These are phyloP conservation scores for Kwoniella botswanensis DNA, from an alignment of 768 basidiomycete genomes.

Conservation along the genomic window DNA sequence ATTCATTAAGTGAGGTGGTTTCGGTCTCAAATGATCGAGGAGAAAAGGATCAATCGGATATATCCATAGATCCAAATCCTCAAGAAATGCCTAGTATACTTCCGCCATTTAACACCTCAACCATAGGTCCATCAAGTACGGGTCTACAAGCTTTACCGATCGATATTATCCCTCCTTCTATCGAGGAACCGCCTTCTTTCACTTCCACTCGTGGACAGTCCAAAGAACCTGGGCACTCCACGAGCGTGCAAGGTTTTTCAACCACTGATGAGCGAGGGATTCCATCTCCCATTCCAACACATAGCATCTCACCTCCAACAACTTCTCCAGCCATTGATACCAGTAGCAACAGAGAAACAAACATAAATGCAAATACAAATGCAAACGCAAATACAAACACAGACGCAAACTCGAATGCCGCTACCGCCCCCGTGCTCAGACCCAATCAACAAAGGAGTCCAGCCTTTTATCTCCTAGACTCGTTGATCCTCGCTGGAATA, in stretches of 20 bases:
- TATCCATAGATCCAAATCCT: slow-evolving; percentile 15
- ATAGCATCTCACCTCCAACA: not conserved
- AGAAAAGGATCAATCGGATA: not conserved
- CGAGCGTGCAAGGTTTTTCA: no score
- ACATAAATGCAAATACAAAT: slow-evolving; percentile 1
- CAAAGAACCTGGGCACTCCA: no score
- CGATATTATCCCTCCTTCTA: slow-evolving; percentile 1
- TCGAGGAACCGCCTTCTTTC: not conserved
- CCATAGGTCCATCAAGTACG: not conserved
- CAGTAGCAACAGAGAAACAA: not conserved
- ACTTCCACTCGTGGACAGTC: not conserved
- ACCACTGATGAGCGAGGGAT: no score
- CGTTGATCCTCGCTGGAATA: slow-evolving; percentile 27
- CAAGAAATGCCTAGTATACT: slow-evolving; percentile 11
- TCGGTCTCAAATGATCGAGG: not conserved
- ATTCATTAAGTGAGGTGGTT: no score
- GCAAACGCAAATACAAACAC: not conserved
- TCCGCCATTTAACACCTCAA: not conserved
- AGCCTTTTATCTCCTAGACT: slow-evolving; percentile 36
- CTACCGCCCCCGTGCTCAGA: not conserved
- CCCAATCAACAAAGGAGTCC: slow-evolving; percentile 2
- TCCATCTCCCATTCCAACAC: no score
- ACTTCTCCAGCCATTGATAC: not conserved
- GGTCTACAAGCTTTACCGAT: slow-evolving; percentile 3
- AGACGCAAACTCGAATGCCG: slow-evolving; percentile 1